Percentiles rank a stretch among this genome's conserved stretches.
These are phyloP conservation scores for Tetrahymena borealis DNA, from an alignment of 73 alveolate genomes.

Conservation along the genomic window DNA sequence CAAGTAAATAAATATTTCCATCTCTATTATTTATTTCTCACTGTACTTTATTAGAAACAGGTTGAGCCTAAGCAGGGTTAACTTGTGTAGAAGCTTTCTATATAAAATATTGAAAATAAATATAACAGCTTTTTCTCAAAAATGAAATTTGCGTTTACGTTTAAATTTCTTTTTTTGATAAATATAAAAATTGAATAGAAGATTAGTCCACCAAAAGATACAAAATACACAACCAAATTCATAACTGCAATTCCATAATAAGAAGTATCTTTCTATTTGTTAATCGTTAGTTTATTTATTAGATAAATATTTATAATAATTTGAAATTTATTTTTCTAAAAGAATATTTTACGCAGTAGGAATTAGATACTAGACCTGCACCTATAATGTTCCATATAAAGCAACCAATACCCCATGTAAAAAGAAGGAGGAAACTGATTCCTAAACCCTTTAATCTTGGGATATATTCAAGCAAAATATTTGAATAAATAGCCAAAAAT, in stretches of 20 bases:
- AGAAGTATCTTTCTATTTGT: background rate
- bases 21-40: no score
- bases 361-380: background rate
- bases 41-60: no score
- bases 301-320: no score
- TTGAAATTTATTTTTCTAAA: background rate
- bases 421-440: background rate
- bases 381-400: background rate
- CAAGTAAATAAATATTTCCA: no score
- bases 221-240: background rate
- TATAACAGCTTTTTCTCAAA: background rate
- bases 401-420: background rate
- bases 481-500: background rate
- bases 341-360: background rate
- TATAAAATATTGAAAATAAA: background rate
- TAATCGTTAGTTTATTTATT: no score
- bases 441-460: background rate
- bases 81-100: background rate
- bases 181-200: background rate
- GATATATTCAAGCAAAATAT: background rate
- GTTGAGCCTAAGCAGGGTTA: background rate
- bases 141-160: background rate
- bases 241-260: background rate
- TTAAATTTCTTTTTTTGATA: background rate
- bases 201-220: background rate